phyloP scores from a whole-genome alignment of 768 basidiomycete genomes.

The Lentinula raphanica region DNA sequence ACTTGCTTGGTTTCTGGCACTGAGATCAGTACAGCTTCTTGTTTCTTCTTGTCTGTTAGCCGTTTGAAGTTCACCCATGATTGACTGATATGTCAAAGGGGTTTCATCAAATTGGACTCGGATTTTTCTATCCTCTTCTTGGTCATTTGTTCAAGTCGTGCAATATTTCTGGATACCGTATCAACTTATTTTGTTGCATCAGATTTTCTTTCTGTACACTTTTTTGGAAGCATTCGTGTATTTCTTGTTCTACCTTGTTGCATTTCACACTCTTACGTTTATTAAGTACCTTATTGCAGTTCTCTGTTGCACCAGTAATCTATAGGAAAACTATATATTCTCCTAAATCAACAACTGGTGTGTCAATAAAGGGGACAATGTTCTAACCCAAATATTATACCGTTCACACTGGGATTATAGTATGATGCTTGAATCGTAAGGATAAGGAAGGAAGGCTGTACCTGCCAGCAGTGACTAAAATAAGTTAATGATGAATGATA shows the following conservation, averaged over 20 bases:
- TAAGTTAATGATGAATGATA: not conserved
- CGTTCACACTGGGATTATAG: too few relatives aligned
- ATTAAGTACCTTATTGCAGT: not conserved
- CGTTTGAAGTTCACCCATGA: not conserved
- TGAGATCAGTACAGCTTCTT: conserved; percentile 2
- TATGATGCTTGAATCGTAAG: too few relatives aligned
- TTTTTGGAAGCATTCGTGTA: not conserved
- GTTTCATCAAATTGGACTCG: not conserved
- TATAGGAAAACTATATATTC: not conserved
- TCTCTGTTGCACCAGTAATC: not conserved
- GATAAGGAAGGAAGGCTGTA: not conserved
- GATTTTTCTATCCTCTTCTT: not conserved
- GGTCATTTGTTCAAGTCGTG: not conserved
- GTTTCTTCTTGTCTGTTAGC: conserved; percentile 1
- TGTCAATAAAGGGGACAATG: not conserved
- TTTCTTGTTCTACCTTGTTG: not conserved
- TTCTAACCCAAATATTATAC: too few relatives aligned
- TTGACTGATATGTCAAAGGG: not conserved
- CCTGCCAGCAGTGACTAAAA: not conserved
- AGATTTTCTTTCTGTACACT: not conserved
- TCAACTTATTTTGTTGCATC: conserved; percentile 1
- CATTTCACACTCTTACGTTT: not conserved
- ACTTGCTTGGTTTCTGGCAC: conserved; percentile 54
- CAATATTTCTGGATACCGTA: not conserved
- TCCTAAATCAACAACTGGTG: not conserved